Evolutionary conservation across 371 early-diverging fungal species (phyloP), one percentile per base, ranked within the genome.

Genomic region (Chytridiales sp.): DNA sequence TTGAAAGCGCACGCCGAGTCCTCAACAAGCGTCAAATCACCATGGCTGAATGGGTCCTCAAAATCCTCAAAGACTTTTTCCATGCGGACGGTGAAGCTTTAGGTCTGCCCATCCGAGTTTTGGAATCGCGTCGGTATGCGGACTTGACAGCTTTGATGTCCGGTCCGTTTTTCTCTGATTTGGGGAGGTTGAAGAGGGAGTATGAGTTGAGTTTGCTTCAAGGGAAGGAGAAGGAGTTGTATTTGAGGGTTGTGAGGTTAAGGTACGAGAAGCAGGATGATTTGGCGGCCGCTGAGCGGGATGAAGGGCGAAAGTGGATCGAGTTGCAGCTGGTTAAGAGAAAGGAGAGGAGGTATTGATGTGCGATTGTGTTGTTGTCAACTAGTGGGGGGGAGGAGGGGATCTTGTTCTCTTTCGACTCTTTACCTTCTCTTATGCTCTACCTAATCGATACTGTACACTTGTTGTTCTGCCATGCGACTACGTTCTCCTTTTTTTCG

Each of bases 1-100:
- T 89, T 64, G 87, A 91, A 13, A 87, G 77, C 64, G 87, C 86
- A 30, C 68, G 57, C 55, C 38, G 69, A 41, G 41, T 54, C 41
- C 36, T 72, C n/a, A 70, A 70, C 39, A 49, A 52, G 49, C 51
- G 73, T 32, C 76, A 76, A 44, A 26, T 67, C 1, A 66, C 68
- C 30, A 58, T 72, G 61, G 61, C 66, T 9, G 54, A 64, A n/a
- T 48, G 56, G 54, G 59, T 58, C 13, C 51, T 66, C 21, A 64
- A 86, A 75, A 81, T 91, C 31, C 80, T 95, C 41, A 86, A 88
- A 66, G 74, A 89, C 35, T 85, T 91, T 61, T 86, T 94, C 67
- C 86, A 91, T 56, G 95, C 91, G 47, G 94, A 91, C 50, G 89
- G 88, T 52, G 90, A 87, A 42, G 87, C 83, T 8, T 87, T 94